A percentile compares a stretch with the other conserved stretches of the same genome.
phyloP scores from a whole-genome alignment of 2,329 filamentous ascomycete species.

The Epicoccum nigrum region DNA sequence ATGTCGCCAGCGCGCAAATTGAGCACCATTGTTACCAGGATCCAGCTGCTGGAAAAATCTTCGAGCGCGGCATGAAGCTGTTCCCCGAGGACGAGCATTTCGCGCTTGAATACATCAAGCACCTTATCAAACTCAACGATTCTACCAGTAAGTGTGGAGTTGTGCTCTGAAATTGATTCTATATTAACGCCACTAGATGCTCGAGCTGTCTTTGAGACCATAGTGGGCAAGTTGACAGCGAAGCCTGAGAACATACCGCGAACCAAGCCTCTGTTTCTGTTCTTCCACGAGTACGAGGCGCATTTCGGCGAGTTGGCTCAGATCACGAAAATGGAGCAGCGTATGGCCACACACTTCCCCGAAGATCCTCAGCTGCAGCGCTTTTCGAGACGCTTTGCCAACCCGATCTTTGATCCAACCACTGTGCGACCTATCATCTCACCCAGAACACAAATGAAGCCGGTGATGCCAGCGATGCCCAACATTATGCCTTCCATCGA shows the following conservation, averaged over 20 bases:
- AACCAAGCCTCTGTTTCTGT: constrained; percentile 83
- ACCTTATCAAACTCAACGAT: constrained; percentile 89
- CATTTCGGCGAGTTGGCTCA: constrained; percentile 92
- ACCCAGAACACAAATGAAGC: constrained; percentile 74
- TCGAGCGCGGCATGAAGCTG: constrained; percentile 89
- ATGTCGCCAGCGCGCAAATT: constrained; percentile 89
- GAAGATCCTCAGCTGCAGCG: constrained; percentile 77
- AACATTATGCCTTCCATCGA: constrained; percentile 39
- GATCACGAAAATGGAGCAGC: constrained; percentile 85
- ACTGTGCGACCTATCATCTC: constrained; percentile 83
- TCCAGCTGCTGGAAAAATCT: constrained; percentile 88
- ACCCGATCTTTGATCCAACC: constrained; percentile 76
- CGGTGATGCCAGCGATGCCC: constrained; percentile 54
- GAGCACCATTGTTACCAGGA: constrained; percentile 98
- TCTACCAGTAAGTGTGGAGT: constrained; percentile 75
- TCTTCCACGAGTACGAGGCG: constrained; percentile 95
- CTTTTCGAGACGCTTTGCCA: constrained; percentile 77
- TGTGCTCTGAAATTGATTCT: neutral
- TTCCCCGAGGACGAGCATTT: constrained; percentile 95
- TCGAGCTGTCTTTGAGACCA: constrained; percentile 93
- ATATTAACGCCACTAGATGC: constrained; percentile 68
- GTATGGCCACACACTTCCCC: constrained; percentile 93
- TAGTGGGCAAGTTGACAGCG: constrained; percentile 78
- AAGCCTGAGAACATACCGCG: constrained; percentile 77
- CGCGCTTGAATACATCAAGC: constrained; percentile 94